Base-by-base conservation (phyloP, 2,329 filamentous ascomycete genomes). In the Monosporascus sp. region DNA sequence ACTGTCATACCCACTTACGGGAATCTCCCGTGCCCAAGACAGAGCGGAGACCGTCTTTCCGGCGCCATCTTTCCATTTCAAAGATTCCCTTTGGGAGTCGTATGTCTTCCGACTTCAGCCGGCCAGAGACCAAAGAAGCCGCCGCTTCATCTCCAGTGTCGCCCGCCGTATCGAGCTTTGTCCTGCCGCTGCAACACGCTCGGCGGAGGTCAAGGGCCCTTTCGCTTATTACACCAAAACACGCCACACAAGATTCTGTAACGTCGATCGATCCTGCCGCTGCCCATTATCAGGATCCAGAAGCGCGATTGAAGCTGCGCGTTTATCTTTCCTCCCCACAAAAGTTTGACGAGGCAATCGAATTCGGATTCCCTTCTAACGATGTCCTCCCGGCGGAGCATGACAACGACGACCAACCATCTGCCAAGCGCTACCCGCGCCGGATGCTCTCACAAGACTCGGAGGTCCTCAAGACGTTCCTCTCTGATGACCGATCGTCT, bases 331-430 rank as follows among this genome's bases (percentile, higher is more conserved):
- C 89, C 7, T 96, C 91, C 1, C 88, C 92, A 1, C 89, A 96
- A 60, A 96, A 96, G 67, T 97, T 97, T 62, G 93, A 97, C 66
- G 93, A 97, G 70, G 91, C 90, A 1, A 82, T 97, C 50, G 89
- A 96, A 67, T 97, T 95, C 70, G 93, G 93, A 0, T 97, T 97
- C 63, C 90, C 91, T 0, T 84, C 86, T 0, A 75, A 76, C 37
- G 79, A 83, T 37, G 70, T 63, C 7, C 57, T 72, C 20, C 60
- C 67, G 3, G 61, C 71, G n/a, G 62, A 61, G 2, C 57, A 69
- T 3, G 62, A 68, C 22, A 65, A 68, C 8, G 70, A 71, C 15
- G 58, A 49, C n/a, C 57, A 58, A 6, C 51, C 58, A 4, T 55
- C 49, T 27, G 53, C 62, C 35, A 61, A 58, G 58, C 60, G 58